phyloP scores from a whole-genome alignment of 768 basidiomycete genomes.

The Trametes cinnabarina region DNA sequence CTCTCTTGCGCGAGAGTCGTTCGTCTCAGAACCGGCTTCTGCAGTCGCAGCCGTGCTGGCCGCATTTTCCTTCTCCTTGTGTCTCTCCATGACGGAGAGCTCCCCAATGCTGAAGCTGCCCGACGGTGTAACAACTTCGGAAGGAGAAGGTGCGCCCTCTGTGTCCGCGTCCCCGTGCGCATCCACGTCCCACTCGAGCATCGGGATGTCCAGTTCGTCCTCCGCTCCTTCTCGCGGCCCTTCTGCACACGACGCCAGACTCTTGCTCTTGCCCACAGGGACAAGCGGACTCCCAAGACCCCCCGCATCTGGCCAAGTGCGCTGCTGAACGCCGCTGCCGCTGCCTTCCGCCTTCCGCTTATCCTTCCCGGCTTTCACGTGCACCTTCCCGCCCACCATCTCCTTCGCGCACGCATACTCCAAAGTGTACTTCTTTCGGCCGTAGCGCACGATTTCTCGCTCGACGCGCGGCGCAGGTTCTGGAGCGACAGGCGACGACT shows the following conservation, averaged over 20 bases:
- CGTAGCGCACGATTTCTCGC: slow-evolving; percentile 29
- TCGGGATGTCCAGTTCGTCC: slow-evolving; percentile 52
- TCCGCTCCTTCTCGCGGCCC: slow-evolving; percentile 57
- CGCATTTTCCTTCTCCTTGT: slow-evolving; percentile 5
- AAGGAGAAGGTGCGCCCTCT: slow-evolving; percentile 6
- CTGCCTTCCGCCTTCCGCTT: slow-evolving; percentile 7
- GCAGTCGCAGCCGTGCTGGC: slow-evolving; percentile 6
- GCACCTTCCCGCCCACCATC: slow-evolving; percentile 4
- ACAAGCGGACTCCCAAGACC: not conserved
- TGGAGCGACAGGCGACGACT: slow-evolving; percentile 28
- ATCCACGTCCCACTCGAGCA: slow-evolving; percentile 42
- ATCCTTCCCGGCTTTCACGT: not conserved
- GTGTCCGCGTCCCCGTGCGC: slow-evolving; percentile 14
- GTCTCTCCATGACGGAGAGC: slow-evolving; percentile 4
- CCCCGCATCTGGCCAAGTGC: not conserved
- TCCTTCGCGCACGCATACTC: slow-evolving; percentile 39
- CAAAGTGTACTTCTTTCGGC: slow-evolving; percentile 27
- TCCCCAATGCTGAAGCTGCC: slow-evolving; percentile 49
- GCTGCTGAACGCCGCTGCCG: not conserved
- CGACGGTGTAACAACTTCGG: slow-evolving; percentile 14
- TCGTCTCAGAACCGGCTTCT: slow-evolving; percentile 32
- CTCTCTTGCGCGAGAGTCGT: slow-evolving; percentile 36
- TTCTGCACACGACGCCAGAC: slow-evolving; percentile 38
- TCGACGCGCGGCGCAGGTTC: slow-evolving; percentile 19
- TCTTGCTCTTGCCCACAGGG: slow-evolving; percentile 6